phyloP scores from a whole-genome alignment of 495 filamentous ascomycete genomes.

The Thermochaetoides thermophila region DNA sequence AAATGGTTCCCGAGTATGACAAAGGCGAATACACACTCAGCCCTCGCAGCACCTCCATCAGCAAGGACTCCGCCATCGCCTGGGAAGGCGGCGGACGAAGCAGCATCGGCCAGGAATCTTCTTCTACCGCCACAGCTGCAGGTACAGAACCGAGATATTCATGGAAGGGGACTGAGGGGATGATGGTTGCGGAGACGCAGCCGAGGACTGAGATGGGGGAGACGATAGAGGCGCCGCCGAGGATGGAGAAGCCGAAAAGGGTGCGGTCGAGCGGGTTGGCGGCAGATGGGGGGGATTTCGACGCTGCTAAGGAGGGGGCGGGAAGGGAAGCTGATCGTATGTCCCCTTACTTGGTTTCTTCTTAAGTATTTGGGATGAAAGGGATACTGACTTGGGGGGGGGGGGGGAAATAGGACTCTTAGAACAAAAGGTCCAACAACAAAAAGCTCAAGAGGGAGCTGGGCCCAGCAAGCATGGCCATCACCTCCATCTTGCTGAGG shows the following conservation, averaged over 20 bases:
- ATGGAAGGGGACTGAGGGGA: too few relatives aligned
- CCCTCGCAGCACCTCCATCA: too few relatives aligned
- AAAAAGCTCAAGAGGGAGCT: not conserved
- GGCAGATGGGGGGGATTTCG: constrained; percentile 53
- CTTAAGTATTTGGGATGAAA: not conserved
- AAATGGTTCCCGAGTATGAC: too few relatives aligned
- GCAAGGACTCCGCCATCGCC: too few relatives aligned
- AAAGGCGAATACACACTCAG: too few relatives aligned
- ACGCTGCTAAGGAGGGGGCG: constrained; percentile 46
- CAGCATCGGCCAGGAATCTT: too few relatives aligned
- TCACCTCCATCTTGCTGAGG: not conserved
- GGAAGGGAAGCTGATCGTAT: constrained; percentile 50
- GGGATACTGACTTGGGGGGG: constrained; percentile 25
- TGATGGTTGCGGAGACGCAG: constrained; percentile 14
- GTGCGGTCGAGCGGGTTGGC: constrained; percentile 37
- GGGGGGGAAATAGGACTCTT: constrained; percentile 24
- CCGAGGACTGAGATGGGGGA: constrained; percentile 35
- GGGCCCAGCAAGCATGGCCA: too few relatives aligned
- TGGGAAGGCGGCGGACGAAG: too few relatives aligned
- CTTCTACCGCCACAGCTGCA: too few relatives aligned
- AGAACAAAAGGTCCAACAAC: not conserved
- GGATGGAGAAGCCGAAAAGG: constrained; percentile 29
- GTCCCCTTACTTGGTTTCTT: constrained; percentile 14
- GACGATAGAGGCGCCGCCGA: too few relatives aligned
- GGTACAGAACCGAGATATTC: too few relatives aligned